phyloP scores from a whole-genome alignment of 2,329 filamentous ascomycete genomes.

The Raffaelea ambrosiae region DNA sequence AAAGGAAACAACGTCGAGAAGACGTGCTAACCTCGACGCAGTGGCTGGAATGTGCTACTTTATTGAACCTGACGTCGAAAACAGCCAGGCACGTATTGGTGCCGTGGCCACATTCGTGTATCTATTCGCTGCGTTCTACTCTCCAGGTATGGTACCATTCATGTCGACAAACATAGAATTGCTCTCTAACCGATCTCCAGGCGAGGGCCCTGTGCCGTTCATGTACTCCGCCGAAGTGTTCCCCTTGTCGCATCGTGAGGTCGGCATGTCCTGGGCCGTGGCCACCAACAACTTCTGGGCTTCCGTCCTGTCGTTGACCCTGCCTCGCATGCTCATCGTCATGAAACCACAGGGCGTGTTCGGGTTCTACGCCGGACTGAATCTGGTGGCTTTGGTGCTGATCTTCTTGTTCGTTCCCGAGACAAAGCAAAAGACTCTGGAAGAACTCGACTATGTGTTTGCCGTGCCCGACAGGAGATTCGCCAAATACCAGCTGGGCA shows the following conservation, averaged over 20 bases:
- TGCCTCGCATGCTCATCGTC: conserved; percentile 45
- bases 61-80: neutral
- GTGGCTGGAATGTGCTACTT: neutral
- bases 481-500: conserved; percentile 14
- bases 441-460: conserved; percentile 54
- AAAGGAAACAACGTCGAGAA: neutral
- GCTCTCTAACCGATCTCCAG: too few species aligned
- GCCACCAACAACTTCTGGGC: conserved; percentile 36
- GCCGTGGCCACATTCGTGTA: conserved; percentile 4
- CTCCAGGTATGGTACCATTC: too few species aligned
- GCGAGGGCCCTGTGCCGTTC: conserved; percentile 60
- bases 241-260: conserved; percentile 61
- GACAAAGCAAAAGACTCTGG: conserved; percentile 49
- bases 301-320: conserved; percentile 53
- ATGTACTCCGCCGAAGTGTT: conserved; percentile 64
- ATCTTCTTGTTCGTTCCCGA: conserved; percentile 52
- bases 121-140: conserved; percentile 20
- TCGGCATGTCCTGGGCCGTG: conserved; percentile 43
- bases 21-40: neutral
- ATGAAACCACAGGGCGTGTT: conserved; percentile 27
- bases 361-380: conserved; percentile 47
- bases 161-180: conserved; percentile 39
- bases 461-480: conserved; percentile 45
- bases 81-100: neutral
- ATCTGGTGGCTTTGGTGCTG: conserved; percentile 46